Conservation (phyloP, 345 rosid genomes). For the Isatis tinctoria region DNA sequence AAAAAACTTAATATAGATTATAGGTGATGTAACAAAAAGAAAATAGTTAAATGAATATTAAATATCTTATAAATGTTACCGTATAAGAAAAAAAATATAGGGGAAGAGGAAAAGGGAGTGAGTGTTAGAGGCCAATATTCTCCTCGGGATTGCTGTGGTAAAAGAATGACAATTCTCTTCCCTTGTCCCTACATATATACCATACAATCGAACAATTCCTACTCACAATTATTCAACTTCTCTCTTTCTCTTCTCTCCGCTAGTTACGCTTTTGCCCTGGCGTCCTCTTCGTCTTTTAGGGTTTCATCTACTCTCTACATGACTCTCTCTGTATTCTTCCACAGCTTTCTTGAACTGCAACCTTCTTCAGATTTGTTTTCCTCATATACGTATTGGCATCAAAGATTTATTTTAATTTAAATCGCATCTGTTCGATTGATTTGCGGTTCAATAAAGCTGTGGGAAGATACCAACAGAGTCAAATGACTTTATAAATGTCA, state of each 20-base stretch:
- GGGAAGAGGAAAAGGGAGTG: constrained; percentile 34
- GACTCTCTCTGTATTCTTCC: constrained; percentile 89
- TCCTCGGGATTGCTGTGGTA: constrained; percentile 89
- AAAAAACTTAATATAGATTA: background rate
- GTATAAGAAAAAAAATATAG: background rate
- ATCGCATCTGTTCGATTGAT: background rate
- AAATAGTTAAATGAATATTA: background rate
- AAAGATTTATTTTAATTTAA: background rate
- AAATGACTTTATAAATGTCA: background rate
- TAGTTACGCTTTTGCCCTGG: background rate
- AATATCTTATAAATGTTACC: background rate
- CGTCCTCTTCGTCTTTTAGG: background rate
- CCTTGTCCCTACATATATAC: constrained; percentile 54
- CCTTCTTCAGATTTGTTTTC: background rate
- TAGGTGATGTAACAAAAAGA: background rate
- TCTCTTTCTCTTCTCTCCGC: background rate
- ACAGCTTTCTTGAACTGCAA: constrained; percentile 99
- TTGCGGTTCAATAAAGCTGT: constrained; percentile 93
- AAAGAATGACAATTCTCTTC: constrained; percentile 33
- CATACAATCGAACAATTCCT: constrained; percentile 20
- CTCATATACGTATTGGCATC: background rate
- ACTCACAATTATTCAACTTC: background rate
- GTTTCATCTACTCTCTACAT: constrained; percentile 26
- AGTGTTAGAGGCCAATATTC: constrained; percentile 68
- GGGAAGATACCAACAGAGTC: constrained; percentile 80